Evolutionary conservation across 2,329 filamentous ascomycete species (phyloP).

Genomic region (Elsinoe australis): DNA sequence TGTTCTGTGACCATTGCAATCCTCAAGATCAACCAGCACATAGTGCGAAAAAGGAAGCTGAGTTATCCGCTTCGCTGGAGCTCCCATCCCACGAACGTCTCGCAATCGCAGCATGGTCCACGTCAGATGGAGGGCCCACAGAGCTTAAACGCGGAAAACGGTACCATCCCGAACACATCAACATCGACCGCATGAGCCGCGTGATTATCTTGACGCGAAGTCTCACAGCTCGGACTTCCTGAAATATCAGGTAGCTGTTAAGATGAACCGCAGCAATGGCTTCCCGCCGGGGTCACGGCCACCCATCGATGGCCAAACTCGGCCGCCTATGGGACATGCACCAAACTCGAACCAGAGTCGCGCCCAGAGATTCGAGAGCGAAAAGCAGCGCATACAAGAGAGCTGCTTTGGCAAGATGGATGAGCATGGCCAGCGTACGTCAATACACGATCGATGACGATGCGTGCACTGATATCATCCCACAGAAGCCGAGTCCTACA

Average conservation of each 20-base stretch:
- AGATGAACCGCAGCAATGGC: conserved; percentile 21
- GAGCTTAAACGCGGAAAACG: conserved; percentile 16
- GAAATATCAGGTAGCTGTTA: not conserved
- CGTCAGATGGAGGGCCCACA: conserved; percentile 9
- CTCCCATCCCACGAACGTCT: not conserved
- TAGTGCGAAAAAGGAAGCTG: too few species aligned
- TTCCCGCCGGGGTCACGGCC: conserved; percentile 17
- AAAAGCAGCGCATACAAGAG: conserved; percentile 88
- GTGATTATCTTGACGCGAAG: not conserved
- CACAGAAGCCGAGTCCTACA: conserved; percentile 82
- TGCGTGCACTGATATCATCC: conserved; percentile 16
- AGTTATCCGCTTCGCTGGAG: too few species aligned
- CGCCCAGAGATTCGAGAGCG: conserved; percentile 90
- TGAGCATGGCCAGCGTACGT: conserved; percentile 73
- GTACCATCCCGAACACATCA: conserved; percentile 9
- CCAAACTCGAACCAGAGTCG: conserved; percentile 32
- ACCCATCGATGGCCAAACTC: conserved; percentile 16
- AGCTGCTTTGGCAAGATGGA: conserved; percentile 92
- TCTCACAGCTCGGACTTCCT: not conserved
- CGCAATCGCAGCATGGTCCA: conserved; percentile 8
- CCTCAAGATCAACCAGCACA: too few species aligned
- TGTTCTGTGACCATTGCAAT: too few species aligned
- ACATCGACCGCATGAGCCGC: conserved; percentile 12
- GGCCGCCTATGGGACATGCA: conserved; percentile 9
- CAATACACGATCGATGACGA: conserved; percentile 1